Evolutionary conservation across 768 basidiomycete genomes (phyloP).

Genomic region (Leccinum disarticulatum): DNA sequence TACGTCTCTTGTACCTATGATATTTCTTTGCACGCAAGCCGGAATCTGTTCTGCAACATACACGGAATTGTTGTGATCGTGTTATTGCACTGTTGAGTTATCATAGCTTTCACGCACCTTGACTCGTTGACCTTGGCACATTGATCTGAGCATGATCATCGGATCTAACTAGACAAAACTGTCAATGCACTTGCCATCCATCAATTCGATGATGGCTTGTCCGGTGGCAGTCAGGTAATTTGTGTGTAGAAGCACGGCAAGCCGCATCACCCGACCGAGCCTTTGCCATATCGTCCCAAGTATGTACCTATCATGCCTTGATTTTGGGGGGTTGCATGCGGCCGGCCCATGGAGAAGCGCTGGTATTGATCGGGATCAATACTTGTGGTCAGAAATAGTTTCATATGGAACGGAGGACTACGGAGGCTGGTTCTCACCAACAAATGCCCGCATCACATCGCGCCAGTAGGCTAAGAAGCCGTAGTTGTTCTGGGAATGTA

Average conservation of each 20-base stretch:
- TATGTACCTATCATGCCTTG: background rate
- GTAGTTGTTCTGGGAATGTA: background rate
- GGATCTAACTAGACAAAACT: background rate
- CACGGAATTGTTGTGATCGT: background rate
- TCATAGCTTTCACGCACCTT: slow-evolving; percentile 12
- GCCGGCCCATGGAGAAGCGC: background rate
- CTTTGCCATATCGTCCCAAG: background rate
- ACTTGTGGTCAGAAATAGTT: too few species aligned
- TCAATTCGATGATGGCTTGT: background rate
- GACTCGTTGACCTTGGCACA: slow-evolving; percentile 24
- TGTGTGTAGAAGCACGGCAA: background rate
- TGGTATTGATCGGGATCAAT: background rate
- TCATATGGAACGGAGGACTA: too few species aligned
- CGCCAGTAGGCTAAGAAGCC: too few species aligned
- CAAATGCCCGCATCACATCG: too few species aligned
- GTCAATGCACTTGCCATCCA: background rate
- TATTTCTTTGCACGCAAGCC: slow-evolving; percentile 27
- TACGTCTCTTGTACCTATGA: slow-evolving; percentile 45
- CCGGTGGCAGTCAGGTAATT: slow-evolving; percentile 3
- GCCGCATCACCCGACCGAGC: too few species aligned
- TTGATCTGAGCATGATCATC: slow-evolving; percentile 21
- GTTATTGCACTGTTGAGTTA: slow-evolving; percentile 25
- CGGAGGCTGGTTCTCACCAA: too few species aligned
- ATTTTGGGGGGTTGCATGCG: too few species aligned
- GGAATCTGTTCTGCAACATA: slow-evolving; percentile 3